Conservation (phyloP, 352 stramenopile genomes). For the Elongisporangium prolatum region DNA sequence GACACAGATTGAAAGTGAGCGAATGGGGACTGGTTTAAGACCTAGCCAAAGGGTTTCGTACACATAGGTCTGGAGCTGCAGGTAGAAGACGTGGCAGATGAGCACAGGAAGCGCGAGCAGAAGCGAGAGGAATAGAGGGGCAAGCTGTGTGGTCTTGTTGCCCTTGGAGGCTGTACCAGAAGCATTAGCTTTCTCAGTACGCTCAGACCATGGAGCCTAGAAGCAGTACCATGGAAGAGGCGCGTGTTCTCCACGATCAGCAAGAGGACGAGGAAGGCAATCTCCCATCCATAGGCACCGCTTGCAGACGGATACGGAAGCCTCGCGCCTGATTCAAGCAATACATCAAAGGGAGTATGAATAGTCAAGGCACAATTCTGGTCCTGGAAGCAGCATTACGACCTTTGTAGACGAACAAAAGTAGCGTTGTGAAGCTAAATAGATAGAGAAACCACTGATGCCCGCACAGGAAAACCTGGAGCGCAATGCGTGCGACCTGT, state of each 20-base stretch:
- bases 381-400: not conserved
- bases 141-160: conserved; percentile 68
- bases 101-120: conserved; percentile 43
- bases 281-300: conserved; percentile 41
- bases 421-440: conserved; percentile 45
- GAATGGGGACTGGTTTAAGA: too few relatives aligned
- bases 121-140: conserved; percentile 51
- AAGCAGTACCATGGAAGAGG: conserved; percentile 74
- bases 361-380: conserved; percentile 8
- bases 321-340: conserved; percentile 25
- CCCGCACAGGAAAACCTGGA: conserved; percentile 68
- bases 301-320: conserved; percentile 43
- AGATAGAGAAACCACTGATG: conserved; percentile 65
- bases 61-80: conserved; percentile 78
- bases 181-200: not conserved
- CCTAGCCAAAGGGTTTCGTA: too few relatives aligned
- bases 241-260: conserved; percentile 46
- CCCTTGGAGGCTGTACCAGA: conserved; percentile 59
- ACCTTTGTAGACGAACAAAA: conserved; percentile 77
- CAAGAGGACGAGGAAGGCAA: conserved; percentile 64
- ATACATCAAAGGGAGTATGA: too few relatives aligned
- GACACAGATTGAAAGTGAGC: too few relatives aligned
- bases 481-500: conserved; percentile 43
- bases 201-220: not conserved
- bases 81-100: conserved; percentile 68